phyloP scores from a whole-genome alignment of 495 filamentous ascomycete genomes.

The Neurospora sp. region DNA sequence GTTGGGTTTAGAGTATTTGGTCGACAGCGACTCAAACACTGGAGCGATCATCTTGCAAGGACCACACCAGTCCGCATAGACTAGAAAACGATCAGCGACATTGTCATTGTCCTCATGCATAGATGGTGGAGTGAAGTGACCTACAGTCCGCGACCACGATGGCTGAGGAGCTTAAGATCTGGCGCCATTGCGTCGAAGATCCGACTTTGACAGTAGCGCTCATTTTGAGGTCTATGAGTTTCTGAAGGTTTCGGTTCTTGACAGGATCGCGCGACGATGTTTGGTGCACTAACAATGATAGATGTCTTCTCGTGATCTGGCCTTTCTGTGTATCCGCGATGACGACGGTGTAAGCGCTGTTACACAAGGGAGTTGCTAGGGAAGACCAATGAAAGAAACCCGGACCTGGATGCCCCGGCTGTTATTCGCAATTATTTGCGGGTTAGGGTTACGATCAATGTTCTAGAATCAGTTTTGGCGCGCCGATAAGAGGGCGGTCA shows the following conservation, averaged over 20 bases:
- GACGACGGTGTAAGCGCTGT: not conserved
- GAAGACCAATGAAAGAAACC: not conserved
- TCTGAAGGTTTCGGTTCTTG: not conserved
- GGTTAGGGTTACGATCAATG: not conserved
- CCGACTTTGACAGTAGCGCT: conserved; percentile 23
- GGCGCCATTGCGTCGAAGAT: conserved; percentile 35
- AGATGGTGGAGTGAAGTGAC: conserved; percentile 9
- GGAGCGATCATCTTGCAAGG: conserved; percentile 63
- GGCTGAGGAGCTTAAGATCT: conserved; percentile 28
- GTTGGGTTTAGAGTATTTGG: conserved; percentile 41
- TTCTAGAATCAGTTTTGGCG: not conserved
- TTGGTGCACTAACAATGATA: not conserved
- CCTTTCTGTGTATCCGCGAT: not conserved
- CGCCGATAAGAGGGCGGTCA: not conserved
- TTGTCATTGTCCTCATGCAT: not conserved
- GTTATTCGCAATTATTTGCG: not conserved
- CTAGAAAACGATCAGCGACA: conserved; percentile 18
- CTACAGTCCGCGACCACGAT: conserved; percentile 40
- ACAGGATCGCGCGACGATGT: not conserved
- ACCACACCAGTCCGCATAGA: conserved; percentile 63
- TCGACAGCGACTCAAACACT: conserved; percentile 49
- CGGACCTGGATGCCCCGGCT: not conserved
- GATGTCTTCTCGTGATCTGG: not conserved
- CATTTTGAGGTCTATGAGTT: conserved; percentile 9
- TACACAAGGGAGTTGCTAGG: not conserved